Conservation (phyloP, 2,329 filamentous ascomycete species). For the Huntiella abstrusa region DNA sequence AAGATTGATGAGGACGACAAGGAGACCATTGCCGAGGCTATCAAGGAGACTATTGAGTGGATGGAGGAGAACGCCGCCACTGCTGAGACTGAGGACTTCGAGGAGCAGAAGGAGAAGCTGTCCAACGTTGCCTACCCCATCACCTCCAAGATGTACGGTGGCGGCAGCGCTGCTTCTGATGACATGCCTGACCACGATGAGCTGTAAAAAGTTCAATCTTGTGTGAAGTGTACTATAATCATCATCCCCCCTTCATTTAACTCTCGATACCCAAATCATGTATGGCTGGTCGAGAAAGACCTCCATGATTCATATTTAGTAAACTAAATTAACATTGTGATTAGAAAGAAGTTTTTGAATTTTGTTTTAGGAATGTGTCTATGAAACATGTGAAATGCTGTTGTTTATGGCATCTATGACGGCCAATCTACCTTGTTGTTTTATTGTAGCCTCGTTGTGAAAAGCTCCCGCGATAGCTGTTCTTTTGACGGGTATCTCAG, state of each 20-base stretch:
- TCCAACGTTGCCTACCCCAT: slow-evolving; percentile 94
- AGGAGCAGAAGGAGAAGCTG: slow-evolving; percentile 99
- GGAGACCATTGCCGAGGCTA: slow-evolving; percentile 82
- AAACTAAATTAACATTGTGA: no score
- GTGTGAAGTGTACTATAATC: not conserved
- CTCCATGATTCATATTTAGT: no score
- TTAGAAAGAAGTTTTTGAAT: no score
- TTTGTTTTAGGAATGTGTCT: not conserved
- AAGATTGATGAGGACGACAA: slow-evolving; percentile 99
- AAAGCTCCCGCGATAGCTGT: slow-evolving; percentile 29
- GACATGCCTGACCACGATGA: slow-evolving; percentile 63
- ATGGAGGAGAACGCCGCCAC: slow-evolving; percentile 83
- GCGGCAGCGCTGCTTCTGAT: slow-evolving; percentile 45
- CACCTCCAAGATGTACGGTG: slow-evolving; percentile 86
- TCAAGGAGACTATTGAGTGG: slow-evolving; percentile 96
- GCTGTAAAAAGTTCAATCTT: slow-evolving; percentile 38
- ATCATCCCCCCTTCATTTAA: not conserved
- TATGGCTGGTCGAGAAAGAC: no score
- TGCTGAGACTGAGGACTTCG: slow-evolving; percentile 82
- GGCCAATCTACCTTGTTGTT: slow-evolving; percentile 20
- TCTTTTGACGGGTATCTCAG: slow-evolving; percentile 27
- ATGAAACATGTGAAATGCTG: no score
- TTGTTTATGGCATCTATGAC: slow-evolving; percentile 17
- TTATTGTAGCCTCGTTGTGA: slow-evolving; percentile 36
- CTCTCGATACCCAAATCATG: not conserved